These are phyloP conservation scores for Venturia aucupariae DNA, from an alignment of 2,329 filamentous ascomycete genomes.

Conservation along the genomic window DNA sequence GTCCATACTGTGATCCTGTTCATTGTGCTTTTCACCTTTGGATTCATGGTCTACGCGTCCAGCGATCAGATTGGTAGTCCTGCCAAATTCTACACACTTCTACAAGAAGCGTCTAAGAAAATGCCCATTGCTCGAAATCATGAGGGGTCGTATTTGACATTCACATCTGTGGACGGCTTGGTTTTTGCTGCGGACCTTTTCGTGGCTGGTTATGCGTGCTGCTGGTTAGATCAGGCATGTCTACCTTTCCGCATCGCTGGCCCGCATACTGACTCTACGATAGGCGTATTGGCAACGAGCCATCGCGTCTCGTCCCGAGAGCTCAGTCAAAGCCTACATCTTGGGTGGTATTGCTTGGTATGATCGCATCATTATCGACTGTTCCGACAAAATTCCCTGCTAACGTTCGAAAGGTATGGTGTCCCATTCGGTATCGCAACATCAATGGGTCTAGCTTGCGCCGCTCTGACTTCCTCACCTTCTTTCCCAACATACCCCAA, in stretches of 20 bases:
- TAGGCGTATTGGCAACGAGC: slow-evolving; percentile 37
- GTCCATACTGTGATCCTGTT: slow-evolving; percentile 44
- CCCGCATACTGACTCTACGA: neutral
- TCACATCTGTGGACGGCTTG: slow-evolving; percentile 43
- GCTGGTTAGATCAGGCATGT: slow-evolving; percentile 31
- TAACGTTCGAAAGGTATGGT: slow-evolving; percentile 20
- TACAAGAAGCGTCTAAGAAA: slow-evolving; percentile 35
- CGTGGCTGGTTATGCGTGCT: slow-evolving; percentile 28
- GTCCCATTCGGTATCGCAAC: slow-evolving; percentile 31
- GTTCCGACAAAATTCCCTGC: neutral
- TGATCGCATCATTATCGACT: neutral
- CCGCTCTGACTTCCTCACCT: slow-evolving; percentile 22
- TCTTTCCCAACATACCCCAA: slow-evolving; percentile 27
- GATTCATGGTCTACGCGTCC: slow-evolving; percentile 37
- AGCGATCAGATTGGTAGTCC: slow-evolving; percentile 40
- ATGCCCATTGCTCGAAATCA: slow-evolving; percentile 44
- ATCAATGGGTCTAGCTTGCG: slow-evolving; percentile 29
- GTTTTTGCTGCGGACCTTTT: slow-evolving; percentile 36
- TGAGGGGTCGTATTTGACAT: slow-evolving; percentile 45
- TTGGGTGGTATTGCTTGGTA: slow-evolving; percentile 33
- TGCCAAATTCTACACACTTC: slow-evolving; percentile 40
- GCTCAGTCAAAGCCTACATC: slow-evolving; percentile 34
- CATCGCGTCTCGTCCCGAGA: slow-evolving; percentile 34
- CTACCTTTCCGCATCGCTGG: neutral
- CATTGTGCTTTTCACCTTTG: slow-evolving; percentile 42